Evolutionary conservation across 352 stramenopile species (phyloP), one percentile per base, ranked within the genome.

Genomic region (Globisporangium rhizosaccharum): DNA sequence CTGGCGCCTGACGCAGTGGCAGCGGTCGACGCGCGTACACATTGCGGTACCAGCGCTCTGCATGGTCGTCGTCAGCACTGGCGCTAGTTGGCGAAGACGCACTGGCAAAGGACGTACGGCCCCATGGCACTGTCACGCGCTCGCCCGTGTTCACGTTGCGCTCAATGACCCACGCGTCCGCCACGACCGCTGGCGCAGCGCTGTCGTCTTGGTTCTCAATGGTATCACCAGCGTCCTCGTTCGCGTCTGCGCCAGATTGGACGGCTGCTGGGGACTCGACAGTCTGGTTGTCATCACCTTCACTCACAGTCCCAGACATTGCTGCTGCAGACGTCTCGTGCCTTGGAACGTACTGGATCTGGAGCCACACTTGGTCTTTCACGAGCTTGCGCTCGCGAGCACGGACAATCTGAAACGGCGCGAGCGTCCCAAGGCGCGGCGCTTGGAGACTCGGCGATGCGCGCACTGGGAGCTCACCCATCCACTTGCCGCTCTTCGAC

Each of bases 331-430:
- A 15, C 14, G 62, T 52, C 26, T 57, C 48, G 10, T 45, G 39
- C 36, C 72, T 36, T 9, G 30, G 8, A 36, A 36, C 30, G 30
- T 36, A 36, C 30, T 36, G 55, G 39, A 86, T 81, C 14, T 71
- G 75, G 15, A 92, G 54, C 82, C 82, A 92, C 17, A 90, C 68
- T 5, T 84, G 78, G 54, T 92, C 79, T 59, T 92, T 87, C 15
- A 92, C 67, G 18, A 90, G 65, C 46, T 88, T 90, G 12, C 82
- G 75, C 48, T 88, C 79, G 37, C 88, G 61, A 0, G 76, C 74
- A 20, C 68, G 63, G 14, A 86, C 73, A 41, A 92, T 73, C 18
- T 70, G 72, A 58, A 81, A 90, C 41, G 57, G 75, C 51, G 82
- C 73, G 1, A 90, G 48, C 46, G 70, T 79, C 49, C 78, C 79